phyloP scores from a whole-genome alignment of 1,284 basidiomycete species.

The Cryptococcus depauperatus region DNA sequence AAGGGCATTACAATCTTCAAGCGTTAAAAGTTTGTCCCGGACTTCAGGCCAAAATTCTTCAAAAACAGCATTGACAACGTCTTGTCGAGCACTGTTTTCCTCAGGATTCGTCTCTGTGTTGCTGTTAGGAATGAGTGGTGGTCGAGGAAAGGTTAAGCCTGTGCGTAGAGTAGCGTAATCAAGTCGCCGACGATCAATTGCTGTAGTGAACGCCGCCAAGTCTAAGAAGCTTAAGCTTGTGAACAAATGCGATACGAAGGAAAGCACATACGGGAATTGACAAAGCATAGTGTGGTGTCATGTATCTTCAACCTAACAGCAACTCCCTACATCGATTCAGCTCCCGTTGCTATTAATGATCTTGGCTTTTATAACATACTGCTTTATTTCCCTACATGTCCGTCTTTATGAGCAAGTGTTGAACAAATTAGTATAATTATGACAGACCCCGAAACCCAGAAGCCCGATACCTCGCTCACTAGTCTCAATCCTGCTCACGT shows the following conservation, averaged over 20 bases:
- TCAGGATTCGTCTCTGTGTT: not conserved
- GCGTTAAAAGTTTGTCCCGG: slow-evolving; percentile 10
- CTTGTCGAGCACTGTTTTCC: not conserved
- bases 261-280: slow-evolving; percentile 52
- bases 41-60: slow-evolving; percentile 29
- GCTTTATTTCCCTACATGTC: slow-evolving; percentile 20
- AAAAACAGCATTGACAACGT: slow-evolving; percentile 18
- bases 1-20: slow-evolving; percentile 31
- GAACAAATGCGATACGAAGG: no score
- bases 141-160: slow-evolving; percentile 24
- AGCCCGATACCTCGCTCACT: slow-evolving; percentile 36
- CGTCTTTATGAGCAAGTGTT: not conserved
- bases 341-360: not conserved
- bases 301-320: slow-evolving; percentile 35
- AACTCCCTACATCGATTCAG: slow-evolving; percentile 32
- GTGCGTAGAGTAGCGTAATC: slow-evolving; percentile 27
- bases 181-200: slow-evolving; percentile 46
- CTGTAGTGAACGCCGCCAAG: slow-evolving; percentile 51
- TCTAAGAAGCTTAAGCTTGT: slow-evolving; percentile 38
- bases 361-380: slow-evolving; percentile 6
- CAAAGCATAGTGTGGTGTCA: slow-evolving; percentile 49
- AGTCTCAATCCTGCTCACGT: slow-evolving; percentile 23
- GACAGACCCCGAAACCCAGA: slow-evolving; percentile 39
- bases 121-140: not conserved
- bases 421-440: not conserved